Conservation (phyloP, 116 monocot species). For the Zostera marina region DNA sequence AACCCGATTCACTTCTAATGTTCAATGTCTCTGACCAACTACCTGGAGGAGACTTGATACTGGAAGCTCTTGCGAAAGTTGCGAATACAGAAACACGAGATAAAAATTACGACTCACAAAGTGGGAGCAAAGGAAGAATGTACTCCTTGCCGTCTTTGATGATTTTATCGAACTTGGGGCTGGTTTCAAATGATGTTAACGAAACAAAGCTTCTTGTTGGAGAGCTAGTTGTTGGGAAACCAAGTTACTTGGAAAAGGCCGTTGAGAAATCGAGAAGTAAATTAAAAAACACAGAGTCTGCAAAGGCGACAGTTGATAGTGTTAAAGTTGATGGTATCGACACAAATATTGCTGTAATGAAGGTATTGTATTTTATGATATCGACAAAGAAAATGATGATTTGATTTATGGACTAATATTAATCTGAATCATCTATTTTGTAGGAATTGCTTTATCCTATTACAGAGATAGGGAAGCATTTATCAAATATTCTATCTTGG, state of each 20-base stretch:
- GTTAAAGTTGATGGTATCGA: slow-evolving; percentile 91
- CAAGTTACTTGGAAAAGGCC: slow-evolving; percentile 49
- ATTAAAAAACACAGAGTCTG: slow-evolving; percentile 70
- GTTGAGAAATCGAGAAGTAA: slow-evolving; percentile 47
- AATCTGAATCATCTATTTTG: neutral
- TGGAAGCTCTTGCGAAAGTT: slow-evolving; percentile 63
- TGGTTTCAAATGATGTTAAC: slow-evolving; percentile 24
- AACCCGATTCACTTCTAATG: slow-evolving; percentile 60
- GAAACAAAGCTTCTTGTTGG: slow-evolving; percentile 67
- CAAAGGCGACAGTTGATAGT: slow-evolving; percentile 65
- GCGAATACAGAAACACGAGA: slow-evolving; percentile 23
- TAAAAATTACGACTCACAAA: slow-evolving; percentile 10
- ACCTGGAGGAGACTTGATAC: slow-evolving; percentile 86
- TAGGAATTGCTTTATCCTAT: slow-evolving; percentile 67
- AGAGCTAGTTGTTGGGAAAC: slow-evolving; percentile 77
- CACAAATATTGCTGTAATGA: slow-evolving; percentile 89
- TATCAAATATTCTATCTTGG: slow-evolving; percentile 41
- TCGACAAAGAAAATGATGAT: no score
- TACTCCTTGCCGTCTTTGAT: slow-evolving; percentile 47
- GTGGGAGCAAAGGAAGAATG: slow-evolving; percentile 27
- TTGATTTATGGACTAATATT: no score
- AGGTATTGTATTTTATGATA: slow-evolving; percentile 46
- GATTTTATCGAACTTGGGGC: slow-evolving; percentile 62
- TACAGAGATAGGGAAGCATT: slow-evolving; percentile 37
- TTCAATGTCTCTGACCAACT: slow-evolving; percentile 91